Evolutionary conservation across 1,139 yeast species (phyloP).

Genomic region (Diutina pseudorugosa): DNA sequence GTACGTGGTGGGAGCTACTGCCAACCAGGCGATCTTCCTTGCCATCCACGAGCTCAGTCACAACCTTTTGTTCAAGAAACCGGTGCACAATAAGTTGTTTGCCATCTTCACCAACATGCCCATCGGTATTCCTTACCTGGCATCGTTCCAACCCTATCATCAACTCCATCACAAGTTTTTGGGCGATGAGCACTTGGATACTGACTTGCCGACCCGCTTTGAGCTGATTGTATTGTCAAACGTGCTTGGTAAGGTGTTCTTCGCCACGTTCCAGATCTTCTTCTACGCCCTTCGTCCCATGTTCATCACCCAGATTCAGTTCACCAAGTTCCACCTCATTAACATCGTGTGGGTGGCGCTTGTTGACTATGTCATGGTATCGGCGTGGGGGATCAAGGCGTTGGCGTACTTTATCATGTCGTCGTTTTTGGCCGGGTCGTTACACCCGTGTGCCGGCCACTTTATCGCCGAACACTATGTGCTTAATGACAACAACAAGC

Average conservation of each 20-base stretch:
- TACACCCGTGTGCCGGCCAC: conserved; percentile 93
- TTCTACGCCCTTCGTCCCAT: conserved; percentile 87
- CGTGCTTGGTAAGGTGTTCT: conserved; percentile 78
- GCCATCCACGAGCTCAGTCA: conserved; percentile 86
- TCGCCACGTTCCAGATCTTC: conserved; percentile 80
- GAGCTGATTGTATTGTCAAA: conserved; percentile 69
- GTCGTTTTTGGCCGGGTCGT: conserved; percentile 79
- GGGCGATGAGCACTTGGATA: conserved; percentile 78
- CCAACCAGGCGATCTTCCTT: conserved; percentile 70
- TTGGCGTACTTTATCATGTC: conserved; percentile 59
- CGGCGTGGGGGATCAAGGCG: conserved; percentile 51
- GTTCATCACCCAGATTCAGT: conserved; percentile 64
- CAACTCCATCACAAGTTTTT: conserved; percentile 82
- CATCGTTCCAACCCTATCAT: conserved; percentile 87
- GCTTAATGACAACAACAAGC: conserved; percentile 45
- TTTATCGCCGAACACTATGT: conserved; percentile 91
- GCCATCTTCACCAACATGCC: conserved; percentile 74
- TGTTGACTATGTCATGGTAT: conserved; percentile 47
- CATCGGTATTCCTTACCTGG: conserved; percentile 82
- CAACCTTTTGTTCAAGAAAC: conserved; percentile 73
- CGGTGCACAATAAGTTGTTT: conserved; percentile 64
- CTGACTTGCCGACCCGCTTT: conserved; percentile 72
- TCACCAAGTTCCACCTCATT: conserved; percentile 62
- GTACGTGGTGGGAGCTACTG: conserved; percentile 75
- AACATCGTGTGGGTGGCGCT: conserved; percentile 51